A percentile compares a stretch with the other conserved stretches of the same genome.
Conservation (phyloP, 495 filamentous ascomycete species). For the Neurospora terricola region DNA sequence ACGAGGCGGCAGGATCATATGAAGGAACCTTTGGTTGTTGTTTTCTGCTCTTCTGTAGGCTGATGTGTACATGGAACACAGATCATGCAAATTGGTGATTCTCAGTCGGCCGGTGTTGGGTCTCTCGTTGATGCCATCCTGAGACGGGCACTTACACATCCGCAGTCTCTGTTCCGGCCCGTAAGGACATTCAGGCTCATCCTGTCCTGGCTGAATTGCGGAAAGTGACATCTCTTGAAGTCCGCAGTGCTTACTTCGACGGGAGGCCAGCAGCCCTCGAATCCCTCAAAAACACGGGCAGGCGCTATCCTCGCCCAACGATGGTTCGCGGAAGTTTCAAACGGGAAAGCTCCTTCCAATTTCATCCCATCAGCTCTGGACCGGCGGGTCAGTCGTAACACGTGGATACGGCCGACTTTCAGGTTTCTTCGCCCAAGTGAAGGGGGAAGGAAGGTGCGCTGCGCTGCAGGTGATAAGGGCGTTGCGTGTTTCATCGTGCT, state of each 20-base stretch:
- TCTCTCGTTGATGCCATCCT: not conserved
- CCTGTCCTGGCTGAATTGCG: not conserved
- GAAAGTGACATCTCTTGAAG: not conserved
- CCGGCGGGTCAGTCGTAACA: not conserved
- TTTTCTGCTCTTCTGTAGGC: not conserved
- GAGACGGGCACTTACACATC: not conserved
- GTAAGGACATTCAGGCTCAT: not conserved
- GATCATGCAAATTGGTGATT: not conserved
- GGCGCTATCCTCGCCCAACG: not conserved
- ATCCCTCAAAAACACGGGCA: not conserved
- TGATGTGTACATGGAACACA: not conserved
- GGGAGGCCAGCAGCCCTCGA: not conserved
- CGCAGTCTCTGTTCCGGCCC: not conserved
- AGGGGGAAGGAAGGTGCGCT: not conserved
- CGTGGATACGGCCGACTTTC: not conserved
- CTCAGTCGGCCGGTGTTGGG: not conserved
- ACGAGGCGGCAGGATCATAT: not conserved
- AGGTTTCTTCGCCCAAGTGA: not conserved
- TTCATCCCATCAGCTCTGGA: not conserved
- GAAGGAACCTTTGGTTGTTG: not conserved
- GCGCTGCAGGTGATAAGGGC: not conserved
- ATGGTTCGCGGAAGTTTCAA: not conserved
- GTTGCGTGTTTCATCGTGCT: not conserved
- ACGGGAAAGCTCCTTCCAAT: not conserved
- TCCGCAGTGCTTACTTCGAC: not conserved